Evolutionary conservation across 345 rosid species (phyloP).

Genomic region (Gossypium bickii): DNA sequence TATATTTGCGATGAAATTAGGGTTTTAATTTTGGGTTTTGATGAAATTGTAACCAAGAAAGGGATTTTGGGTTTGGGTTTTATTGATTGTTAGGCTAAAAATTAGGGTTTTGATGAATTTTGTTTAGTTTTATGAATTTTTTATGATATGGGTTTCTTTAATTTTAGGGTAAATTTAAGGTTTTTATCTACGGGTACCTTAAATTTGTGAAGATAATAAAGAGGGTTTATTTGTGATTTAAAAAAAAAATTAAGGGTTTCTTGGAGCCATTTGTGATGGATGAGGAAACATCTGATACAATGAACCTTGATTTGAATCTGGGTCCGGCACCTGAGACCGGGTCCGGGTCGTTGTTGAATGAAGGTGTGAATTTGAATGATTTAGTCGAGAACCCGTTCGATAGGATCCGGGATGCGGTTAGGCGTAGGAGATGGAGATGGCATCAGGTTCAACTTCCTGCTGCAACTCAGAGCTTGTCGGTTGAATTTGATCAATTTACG

Average conservation of each 20-base stretch:
- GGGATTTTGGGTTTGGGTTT: conserved; percentile 11
- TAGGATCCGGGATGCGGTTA: background rate
- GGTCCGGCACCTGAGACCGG: background rate
- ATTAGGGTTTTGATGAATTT: background rate
- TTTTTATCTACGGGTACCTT: background rate
- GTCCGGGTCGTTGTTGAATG: background rate
- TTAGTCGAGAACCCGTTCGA: conserved; percentile 1
- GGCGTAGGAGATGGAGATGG: background rate
- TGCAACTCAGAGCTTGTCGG: background rate
- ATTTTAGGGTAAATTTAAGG: conserved; percentile 5
- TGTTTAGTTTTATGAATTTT: conserved; percentile 2
- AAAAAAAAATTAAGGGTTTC: background rate
- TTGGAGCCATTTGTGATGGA: background rate
- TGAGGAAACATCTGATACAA: background rate
- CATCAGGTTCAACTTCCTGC: background rate
- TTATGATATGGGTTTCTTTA: background rate
- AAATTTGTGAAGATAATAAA: background rate
- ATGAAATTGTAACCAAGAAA: background rate
- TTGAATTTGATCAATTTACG: background rate
- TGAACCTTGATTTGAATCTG: background rate
- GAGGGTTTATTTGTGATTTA: background rate
- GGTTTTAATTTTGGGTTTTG: conserved; percentile 9
- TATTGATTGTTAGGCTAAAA: background rate
- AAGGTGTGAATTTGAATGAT: background rate
- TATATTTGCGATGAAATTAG: background rate